Conservation (phyloP, 2,329 filamentous ascomycete species). For the Hymenoscyphus fraxineus region DNA sequence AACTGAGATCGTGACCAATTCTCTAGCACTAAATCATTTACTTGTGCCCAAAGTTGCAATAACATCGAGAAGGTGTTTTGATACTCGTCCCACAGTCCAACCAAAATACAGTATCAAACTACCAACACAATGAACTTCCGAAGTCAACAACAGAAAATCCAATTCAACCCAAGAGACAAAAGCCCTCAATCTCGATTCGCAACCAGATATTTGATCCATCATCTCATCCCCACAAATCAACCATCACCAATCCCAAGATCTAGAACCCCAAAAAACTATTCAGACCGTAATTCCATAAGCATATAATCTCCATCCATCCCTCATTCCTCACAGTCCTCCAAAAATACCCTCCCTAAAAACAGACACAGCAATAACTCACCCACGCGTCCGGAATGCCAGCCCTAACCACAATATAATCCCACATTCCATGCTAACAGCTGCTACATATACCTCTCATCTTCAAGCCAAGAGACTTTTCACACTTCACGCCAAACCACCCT, state of each 20-base stretch:
- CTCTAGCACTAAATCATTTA: background rate
- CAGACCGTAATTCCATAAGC: background rate
- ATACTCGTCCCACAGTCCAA: too few species aligned
- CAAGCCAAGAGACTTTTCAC: background rate
- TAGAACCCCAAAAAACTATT: background rate
- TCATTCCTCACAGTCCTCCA: background rate
- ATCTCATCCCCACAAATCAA: background rate
- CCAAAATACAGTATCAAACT: too few species aligned
- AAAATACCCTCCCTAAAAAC: background rate
- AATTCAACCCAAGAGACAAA: too few species aligned
- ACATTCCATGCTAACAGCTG: background rate
- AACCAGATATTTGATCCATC: background rate
- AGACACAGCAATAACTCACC: background rate
- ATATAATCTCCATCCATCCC: background rate
- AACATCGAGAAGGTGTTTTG: too few species aligned
- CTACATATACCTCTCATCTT: background rate
- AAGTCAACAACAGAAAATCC: too few species aligned
- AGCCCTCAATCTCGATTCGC: too few species aligned
- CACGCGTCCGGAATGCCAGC: slow-evolving; percentile 8
- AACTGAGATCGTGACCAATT: background rate
- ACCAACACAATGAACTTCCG: too few species aligned
- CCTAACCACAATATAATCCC: background rate
- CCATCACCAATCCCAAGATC: background rate
- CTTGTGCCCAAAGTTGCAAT: too few species aligned
- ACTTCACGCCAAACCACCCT: background rate